These are phyloP conservation scores for Trichoderma simmonsii DNA, from an alignment of 2,329 filamentous ascomycete species.

Conservation along the genomic window DNA sequence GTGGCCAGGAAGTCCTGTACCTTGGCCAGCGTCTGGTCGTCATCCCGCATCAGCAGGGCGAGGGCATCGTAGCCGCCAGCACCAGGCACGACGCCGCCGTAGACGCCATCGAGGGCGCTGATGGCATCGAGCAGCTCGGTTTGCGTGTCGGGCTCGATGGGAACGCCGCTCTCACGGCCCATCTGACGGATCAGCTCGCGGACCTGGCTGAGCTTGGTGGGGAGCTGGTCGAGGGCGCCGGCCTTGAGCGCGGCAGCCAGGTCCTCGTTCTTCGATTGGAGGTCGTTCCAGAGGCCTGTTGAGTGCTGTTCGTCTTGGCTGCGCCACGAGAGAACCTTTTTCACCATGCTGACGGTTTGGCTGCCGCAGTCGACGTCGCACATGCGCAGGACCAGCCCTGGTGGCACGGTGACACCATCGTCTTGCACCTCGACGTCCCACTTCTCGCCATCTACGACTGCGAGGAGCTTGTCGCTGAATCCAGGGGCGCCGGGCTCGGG, in stretches of 20 bases:
- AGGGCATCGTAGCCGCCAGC: constrained; percentile 93
- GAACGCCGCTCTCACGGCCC: constrained; percentile 70
- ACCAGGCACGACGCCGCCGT: constrained; percentile 89
- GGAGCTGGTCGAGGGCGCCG: constrained; percentile 42
- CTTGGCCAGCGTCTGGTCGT: constrained; percentile 57
- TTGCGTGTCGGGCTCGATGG: constrained; percentile 85
- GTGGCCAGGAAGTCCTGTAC: constrained; percentile 60
- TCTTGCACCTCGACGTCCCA: constrained; percentile 83
- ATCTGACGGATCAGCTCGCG: constrained; percentile 70
- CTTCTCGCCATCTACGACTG: constrained; percentile 60
- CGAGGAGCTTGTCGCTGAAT: constrained; percentile 64
- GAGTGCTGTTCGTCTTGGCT: constrained; percentile 62
- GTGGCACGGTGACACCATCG: constrained; percentile 66
- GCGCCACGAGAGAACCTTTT: constrained; percentile 82
- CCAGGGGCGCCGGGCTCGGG: constrained; percentile 63
- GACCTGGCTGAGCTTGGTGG: constrained; percentile 46
- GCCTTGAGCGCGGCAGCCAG: constrained; percentile 63
- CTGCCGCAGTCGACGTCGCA: constrained; percentile 95
- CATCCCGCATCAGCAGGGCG: constrained; percentile 73
- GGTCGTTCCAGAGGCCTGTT: constrained; percentile 65
- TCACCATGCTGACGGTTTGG: constrained; percentile 94
- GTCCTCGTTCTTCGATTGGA: constrained; percentile 72
- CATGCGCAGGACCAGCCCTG: constrained; percentile 77
- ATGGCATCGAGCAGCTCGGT: constrained; percentile 79
- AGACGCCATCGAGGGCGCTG: constrained; percentile 69